Evolutionary conservation across 345 rosid species (phyloP), one percentile per base, ranked within the genome.

Genomic region (Gossypium australe): DNA sequence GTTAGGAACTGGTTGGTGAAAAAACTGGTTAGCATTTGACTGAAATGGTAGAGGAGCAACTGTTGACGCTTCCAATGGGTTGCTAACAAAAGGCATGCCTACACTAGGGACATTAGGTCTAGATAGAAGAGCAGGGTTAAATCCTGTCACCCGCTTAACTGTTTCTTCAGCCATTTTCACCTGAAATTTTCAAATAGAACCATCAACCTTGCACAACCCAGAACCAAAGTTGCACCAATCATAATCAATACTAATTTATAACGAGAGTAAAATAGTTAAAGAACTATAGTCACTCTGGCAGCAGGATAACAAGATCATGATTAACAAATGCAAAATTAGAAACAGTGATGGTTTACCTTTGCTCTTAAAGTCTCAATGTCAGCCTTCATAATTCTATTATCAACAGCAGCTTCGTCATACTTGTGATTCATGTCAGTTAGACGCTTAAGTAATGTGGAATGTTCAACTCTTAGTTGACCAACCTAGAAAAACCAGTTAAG

Each of bases 131-230:
- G 29, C 66, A 1, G 98, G 99, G 78, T 90, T 91, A 81, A 89
- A 79, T 78, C 98, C 98, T 11, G 97, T 91, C 75, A 90, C 90
- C 73, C 87, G 84, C 81, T 93, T 94, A 9, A 94, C 97, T 5
- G 94, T 93, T 84, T 95, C 99, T 85, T 95, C 99, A 16, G 96
- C 99, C 99, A 95, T 92, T 87, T 93, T 93, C 59, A 95, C 98
- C 98, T 94, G 86, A 43, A 86, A 81, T 41, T 64, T 74, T 78
- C 56, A 63, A 74, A 80, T 59, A 17, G 41, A 48, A 75, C 20
- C 55, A 70, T 3, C 64, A 70, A 51, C 80, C 78, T 62, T 34
- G 7, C 2, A 72, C 34, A 60, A 67, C 75, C 44, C 49, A 55
- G 27, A 52, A 59, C 51, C 63, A 75, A 71, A 67, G 43, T 49